Base-by-base conservation (phyloP, 768 basidiomycete species). In the Auriculariales sp. region DNA sequence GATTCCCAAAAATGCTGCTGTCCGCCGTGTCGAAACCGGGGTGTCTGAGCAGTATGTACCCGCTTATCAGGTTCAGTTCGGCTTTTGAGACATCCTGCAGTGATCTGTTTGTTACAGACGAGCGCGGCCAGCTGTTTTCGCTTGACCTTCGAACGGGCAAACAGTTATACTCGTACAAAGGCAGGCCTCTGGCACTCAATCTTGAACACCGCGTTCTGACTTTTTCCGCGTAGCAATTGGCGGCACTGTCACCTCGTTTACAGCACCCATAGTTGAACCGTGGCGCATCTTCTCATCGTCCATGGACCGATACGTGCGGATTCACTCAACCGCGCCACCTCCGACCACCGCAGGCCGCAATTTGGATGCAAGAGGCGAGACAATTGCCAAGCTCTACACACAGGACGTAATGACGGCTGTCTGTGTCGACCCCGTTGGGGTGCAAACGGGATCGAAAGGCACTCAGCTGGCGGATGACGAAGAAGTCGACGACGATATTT, bases 71-170 rank as follows among this genome's bases (percentile, higher is more conserved):
- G 32, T 33, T 19, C 19, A 39, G 33, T 52, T 47, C 27, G 32
- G 22, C 47, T 24, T 54, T 4, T 46, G 17, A 49, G 15, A n/a
- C 27, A 33, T 48, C 50, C 19, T 29, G 6, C 35, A 89, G 86
- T 56, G 79, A 91, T 59, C 61, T 73, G 1, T 87, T 88, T 54
- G 65, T 82, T 31, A 70, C 79, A 10, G 88, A 91, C 59, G 68
- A 71, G 45, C 78, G 77, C 12, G 74, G 71, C 30, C 76, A 76
- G 58, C 57, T 90, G 2, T 78, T 71, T 55, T 72, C 81, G 0
- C 47, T 88, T 9, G 89, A 91, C 58, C 52, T 78, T 32, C 77
- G 89, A 6, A 83, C 71, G 46, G 87, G 89, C 0, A 63, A 69
- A 25, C 65, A 79, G 28, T 56, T 73, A 7, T 84, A 81, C 58